Percentiles rank a stretch among this genome's conserved stretches.
Evolutionary conservation across 208 protist species (phyloP).

Genomic region (Trypanosoma avium): DNA sequence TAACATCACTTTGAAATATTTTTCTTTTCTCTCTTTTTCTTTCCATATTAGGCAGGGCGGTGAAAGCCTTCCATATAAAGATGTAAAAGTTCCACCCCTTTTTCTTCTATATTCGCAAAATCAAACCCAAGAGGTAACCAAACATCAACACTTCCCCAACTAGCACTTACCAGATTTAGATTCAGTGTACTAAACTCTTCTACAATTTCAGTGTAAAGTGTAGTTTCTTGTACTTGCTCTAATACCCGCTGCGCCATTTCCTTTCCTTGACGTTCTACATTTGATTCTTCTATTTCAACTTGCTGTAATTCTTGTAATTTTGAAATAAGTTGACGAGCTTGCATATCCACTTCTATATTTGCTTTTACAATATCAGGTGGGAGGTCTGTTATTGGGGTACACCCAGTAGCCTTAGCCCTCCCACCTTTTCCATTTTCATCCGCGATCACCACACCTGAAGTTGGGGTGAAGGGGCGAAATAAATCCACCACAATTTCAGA

Average conservation of each 20-base stretch:
- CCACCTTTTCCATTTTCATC: slow-evolving; percentile 35
- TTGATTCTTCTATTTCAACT: background rate
- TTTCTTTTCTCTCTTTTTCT: slow-evolving; percentile 24
- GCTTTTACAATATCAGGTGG: slow-evolving; percentile 42
- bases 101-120: slow-evolving; percentile 11
- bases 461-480: slow-evolving; percentile 46
- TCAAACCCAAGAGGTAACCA: slow-evolving; percentile 40
- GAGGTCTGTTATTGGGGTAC: slow-evolving; percentile 50
- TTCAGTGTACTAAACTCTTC: slow-evolving; percentile 7
- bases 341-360: slow-evolving; percentile 34
- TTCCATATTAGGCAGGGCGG: background rate
- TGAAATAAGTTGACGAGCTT: slow-evolving; percentile 15
- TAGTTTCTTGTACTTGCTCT: background rate
- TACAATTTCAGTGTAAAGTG: background rate
- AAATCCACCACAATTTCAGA: slow-evolving; percentile 64
- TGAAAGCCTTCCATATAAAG: slow-evolving; percentile 16
- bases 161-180: slow-evolving; percentile 16
- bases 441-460: slow-evolving; percentile 37
- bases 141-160: slow-evolving; percentile 29
- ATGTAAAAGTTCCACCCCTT: slow-evolving; percentile 36
- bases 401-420: slow-evolving; percentile 28
- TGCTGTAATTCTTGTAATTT: slow-evolving; percentile 14
- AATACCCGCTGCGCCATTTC: slow-evolving; percentile 11
- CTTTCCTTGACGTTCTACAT: slow-evolving; percentile 1
- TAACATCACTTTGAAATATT: no score